These are phyloP conservation scores for Sisymbrium irio DNA, from an alignment of 345 rosid species.

Conservation along the genomic window DNA sequence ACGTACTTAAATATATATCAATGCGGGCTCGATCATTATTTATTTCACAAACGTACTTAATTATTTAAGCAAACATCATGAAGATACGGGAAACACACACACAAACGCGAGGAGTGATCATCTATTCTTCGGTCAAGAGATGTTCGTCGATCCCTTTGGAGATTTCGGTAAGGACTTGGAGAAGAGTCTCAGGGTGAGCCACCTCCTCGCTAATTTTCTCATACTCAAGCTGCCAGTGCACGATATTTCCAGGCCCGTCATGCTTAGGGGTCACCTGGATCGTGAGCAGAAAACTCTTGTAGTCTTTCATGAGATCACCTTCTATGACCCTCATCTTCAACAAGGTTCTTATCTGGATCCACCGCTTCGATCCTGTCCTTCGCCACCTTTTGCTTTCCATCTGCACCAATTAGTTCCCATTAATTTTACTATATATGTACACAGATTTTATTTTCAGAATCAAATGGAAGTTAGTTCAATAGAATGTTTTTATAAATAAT, in stretches of 20 bases:
- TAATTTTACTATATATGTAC: neutral
- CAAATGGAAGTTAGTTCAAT: neutral
- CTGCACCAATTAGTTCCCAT: neutral
- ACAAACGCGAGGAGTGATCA: neutral
- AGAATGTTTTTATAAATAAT: neutral
- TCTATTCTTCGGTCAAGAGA: conserved; percentile 21
- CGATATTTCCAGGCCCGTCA: conserved; percentile 18
- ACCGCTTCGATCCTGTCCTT: conserved; percentile 29
- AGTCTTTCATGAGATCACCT: conserved; percentile 35
- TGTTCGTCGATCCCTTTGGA: conserved; percentile 34
- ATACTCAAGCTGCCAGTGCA: conserved; percentile 31
- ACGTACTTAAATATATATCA: too few relatives aligned
- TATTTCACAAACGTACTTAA: neutral
- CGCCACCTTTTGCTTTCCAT: conserved; percentile 22
- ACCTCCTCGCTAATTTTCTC: conserved; percentile 30
- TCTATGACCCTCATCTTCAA: conserved; percentile 3
- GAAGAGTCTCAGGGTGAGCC: conserved; percentile 31
- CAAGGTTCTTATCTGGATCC: conserved; percentile 18
- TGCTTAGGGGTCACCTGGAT: conserved; percentile 26
- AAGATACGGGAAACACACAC: neutral
- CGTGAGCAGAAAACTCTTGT: conserved; percentile 23
- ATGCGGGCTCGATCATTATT: neutral
- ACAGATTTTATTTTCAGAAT: neutral
- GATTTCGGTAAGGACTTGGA: conserved; percentile 19
- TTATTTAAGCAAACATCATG: neutral